Conservation (phyloP, 176 grass and related monocot genomes). For the Elaeis guineensis region DNA sequence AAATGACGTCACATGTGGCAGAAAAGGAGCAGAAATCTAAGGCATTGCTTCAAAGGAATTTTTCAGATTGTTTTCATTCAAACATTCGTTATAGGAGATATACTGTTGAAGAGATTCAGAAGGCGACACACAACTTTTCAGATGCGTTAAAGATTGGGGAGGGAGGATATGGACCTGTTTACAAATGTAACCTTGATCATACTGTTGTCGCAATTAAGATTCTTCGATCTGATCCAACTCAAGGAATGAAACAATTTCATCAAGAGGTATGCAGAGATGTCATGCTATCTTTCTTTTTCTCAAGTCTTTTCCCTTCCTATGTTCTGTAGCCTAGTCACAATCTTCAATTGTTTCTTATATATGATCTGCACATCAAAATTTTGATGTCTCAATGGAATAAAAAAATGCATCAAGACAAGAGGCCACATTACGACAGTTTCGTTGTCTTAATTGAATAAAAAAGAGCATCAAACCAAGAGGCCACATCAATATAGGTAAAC, state of each 20-base stretch:
- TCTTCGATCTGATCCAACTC: conserved; percentile 4
- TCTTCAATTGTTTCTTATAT: no score
- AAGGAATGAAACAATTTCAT: conserved; percentile 10
- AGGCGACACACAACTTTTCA: neutral
- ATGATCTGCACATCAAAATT: no score
- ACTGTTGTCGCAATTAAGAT: conserved; percentile 4
- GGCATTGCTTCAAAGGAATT: neutral
- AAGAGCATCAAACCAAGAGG: no score
- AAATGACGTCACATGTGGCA: neutral
- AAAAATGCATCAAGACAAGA: no score
- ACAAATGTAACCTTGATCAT: conserved; percentile 2
- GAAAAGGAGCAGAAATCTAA: neutral
- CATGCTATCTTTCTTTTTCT: no score
- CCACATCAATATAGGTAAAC: no score
- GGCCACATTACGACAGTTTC: no score
- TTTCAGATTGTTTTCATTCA: neutral
- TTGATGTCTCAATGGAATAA: no score
- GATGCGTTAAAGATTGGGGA: conserved; percentile 3
- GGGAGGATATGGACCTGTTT: conserved; percentile 10
- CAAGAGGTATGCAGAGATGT: conserved; percentile 2
- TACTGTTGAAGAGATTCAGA: conserved; percentile 6
- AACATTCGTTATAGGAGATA: conserved; percentile 3
- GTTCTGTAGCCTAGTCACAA: no score
- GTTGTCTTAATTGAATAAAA: no score
- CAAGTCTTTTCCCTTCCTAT: no score